Evolutionary conservation across 2,329 filamentous ascomycete genomes (phyloP).

Genomic region (Diplodia scrobiculata): DNA sequence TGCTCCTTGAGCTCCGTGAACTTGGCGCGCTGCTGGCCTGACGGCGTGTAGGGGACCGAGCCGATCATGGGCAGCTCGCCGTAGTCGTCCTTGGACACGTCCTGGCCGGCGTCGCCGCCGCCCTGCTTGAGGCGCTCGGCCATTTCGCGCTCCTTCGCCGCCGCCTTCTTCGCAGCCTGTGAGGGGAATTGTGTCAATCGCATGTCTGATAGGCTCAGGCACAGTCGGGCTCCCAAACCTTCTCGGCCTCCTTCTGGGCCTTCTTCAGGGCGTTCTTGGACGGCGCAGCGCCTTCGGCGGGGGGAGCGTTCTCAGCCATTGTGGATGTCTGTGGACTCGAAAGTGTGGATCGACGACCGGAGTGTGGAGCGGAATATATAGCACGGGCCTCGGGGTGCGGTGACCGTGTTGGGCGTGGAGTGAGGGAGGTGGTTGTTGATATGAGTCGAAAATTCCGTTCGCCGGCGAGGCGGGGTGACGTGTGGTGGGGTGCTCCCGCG

Average conservation of each 20-base stretch:
- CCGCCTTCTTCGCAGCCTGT: conserved; percentile 47
- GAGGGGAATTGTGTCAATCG: conserved; percentile 29
- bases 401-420: conserved; percentile 11
- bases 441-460: conserved; percentile 29
- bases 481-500: conserved; percentile 22
- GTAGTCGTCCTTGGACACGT: conserved; percentile 75
- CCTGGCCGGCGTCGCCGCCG: conserved; percentile 65
- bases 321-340: conserved; percentile 16
- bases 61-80: conserved; percentile 66
- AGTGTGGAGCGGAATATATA: conserved; percentile 2
- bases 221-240: conserved; percentile 34
- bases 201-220: not conserved
- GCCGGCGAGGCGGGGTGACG: conserved; percentile 24
- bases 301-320: conserved; percentile 41
- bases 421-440: conserved; percentile 23
- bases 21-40: conserved; percentile 58
- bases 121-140: conserved; percentile 56
- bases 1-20: conserved; percentile 50
- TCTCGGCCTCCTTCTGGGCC: conserved; percentile 48
- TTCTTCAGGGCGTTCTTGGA: conserved; percentile 50
- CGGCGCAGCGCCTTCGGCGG: conserved; percentile 33
- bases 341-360: not conserved
- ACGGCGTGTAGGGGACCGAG: conserved; percentile 55
- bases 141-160: conserved; percentile 55
- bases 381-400: not conserved